phyloP scores from a whole-genome alignment of 179 eudicot species.

The Gypsophila paniculata region DNA sequence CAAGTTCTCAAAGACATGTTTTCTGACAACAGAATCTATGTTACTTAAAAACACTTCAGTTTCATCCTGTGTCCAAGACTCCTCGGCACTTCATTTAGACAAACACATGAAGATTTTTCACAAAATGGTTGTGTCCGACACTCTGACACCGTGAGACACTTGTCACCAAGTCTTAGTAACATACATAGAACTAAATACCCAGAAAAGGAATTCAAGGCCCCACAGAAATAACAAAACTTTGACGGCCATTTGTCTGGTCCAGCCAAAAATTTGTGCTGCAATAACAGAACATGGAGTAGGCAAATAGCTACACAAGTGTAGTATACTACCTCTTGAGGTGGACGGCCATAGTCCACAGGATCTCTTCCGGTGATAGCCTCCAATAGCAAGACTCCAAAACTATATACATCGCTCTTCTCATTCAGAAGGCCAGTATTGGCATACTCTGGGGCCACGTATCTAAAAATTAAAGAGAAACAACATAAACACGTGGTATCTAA shows the following conservation, averaged over 20 bases:
- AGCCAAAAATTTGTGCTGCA: not conserved
- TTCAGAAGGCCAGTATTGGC: slow-evolving; percentile 95
- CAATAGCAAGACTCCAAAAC: slow-evolving; percentile 84
- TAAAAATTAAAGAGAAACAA: slow-evolving; percentile 25
- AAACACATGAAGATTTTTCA: too few species aligned
- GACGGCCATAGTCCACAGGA: slow-evolving; percentile 93
- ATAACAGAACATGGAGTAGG: not conserved
- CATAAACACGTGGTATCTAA: not conserved
- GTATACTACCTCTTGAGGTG: slow-evolving; percentile 69
- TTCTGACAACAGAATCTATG: too few species aligned
- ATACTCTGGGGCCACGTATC: slow-evolving; percentile 98
- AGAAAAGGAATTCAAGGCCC: not conserved
- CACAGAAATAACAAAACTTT: not conserved
- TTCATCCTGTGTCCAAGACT: too few species aligned
- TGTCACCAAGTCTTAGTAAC: too few species aligned
- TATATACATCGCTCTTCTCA: slow-evolving; percentile 96
- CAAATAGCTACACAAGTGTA: not conserved
- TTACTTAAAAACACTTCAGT: too few species aligned
- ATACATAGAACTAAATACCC: not conserved
- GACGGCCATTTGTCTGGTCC: not conserved
- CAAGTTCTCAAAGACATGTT: not conserved
- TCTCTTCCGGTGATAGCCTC: slow-evolving; percentile 95
- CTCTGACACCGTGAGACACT: too few species aligned
- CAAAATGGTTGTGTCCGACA: too few species aligned
- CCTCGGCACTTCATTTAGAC: too few species aligned